phyloP scores from a whole-genome alignment of 2,329 filamentous ascomycete genomes.

The Ophiocordyceps unilateralis region DNA sequence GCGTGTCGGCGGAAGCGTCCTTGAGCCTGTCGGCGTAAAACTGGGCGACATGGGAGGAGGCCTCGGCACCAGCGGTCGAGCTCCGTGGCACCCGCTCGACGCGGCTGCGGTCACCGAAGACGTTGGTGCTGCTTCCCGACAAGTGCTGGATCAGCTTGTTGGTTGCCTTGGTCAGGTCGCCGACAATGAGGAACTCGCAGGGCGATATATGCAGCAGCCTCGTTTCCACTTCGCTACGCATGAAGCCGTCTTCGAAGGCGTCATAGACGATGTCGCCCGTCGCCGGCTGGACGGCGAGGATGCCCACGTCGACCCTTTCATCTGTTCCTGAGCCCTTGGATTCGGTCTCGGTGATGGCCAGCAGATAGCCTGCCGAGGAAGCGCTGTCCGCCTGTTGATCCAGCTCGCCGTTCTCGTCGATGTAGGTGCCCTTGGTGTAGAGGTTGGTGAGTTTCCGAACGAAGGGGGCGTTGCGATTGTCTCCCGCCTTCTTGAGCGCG shows the following conservation, averaged over 20 bases:
- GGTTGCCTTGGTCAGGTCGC: slow-evolving; percentile 74
- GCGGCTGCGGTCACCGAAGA: slow-evolving; percentile 79
- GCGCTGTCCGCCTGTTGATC: slow-evolving; percentile 31
- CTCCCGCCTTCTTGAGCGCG: slow-evolving; percentile 83
- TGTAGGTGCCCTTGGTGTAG: slow-evolving; percentile 95
- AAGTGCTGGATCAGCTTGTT: slow-evolving; percentile 86
- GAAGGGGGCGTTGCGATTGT: slow-evolving; percentile 87
- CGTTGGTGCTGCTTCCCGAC: slow-evolving; percentile 74
- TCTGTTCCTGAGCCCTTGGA: slow-evolving; percentile 66
- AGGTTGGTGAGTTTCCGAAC: slow-evolving; percentile 85
- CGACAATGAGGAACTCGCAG: slow-evolving; percentile 87
- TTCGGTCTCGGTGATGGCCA: slow-evolving; percentile 82
- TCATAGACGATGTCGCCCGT: slow-evolving; percentile 96
- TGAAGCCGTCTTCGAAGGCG: slow-evolving; percentile 91
- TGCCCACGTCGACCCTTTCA: slow-evolving; percentile 81
- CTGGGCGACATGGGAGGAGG: slow-evolving; percentile 74
- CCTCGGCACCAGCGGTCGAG: slow-evolving; percentile 69
- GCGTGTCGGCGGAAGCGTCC: slow-evolving; percentile 36
- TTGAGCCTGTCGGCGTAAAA: slow-evolving; percentile 86
- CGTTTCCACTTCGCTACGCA: slow-evolving; percentile 92
- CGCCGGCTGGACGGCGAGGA: slow-evolving; percentile 85
- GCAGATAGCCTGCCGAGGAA: slow-evolving; percentile 63
- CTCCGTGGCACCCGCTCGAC: slow-evolving; percentile 62
- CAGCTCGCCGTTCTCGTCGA: slow-evolving; percentile 79
- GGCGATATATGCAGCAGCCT: slow-evolving; percentile 88